Evolutionary conservation across 2,329 filamentous ascomycete genomes (phyloP), one percentile per base, ranked within the genome.

Genomic region (Bipolaris bicolor): DNA sequence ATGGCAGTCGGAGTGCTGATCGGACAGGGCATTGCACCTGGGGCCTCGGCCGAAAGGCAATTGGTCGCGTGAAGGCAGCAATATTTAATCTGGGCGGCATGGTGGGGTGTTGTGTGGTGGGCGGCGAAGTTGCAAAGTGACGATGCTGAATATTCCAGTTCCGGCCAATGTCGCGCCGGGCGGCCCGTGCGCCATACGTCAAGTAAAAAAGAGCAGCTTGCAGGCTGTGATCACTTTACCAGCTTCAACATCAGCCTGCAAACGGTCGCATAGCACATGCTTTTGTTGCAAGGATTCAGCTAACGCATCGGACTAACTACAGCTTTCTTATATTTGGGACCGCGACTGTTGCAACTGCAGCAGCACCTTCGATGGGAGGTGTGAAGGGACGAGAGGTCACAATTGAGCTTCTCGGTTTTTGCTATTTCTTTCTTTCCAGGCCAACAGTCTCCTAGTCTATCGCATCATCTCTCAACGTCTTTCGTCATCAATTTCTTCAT

Each of bases 11-110:
- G 16, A 61, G 53, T 15, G 61, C 54, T 22, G 70, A 57, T 37
- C 69, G 67, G 18, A 61, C 57, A 46, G 64, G 64, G 67, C 70
- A 77, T 71, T 71, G 68, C 7, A 63, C 24, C 37, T 67, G 62
- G 3, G 67, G 60, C 60, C 62, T 71, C 1, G 73, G 64, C 22
- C 74, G 63, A 53, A 72, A 71, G 7, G 72, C 66, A 51, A 78
- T 74, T 53, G 70, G 60, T 53, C 73, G 64, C 49, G 73, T 52
- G 29, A 76, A 59, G 1, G 65, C 56, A 39, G 72, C 61, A 48
- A 76, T 26, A 43, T 69, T 76, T 49, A 77, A 64, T 72, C 74
- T 71, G 50, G 76, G 76, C 58, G 76, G 73, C 76, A 78, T 78
- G 16, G 51, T 69, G 64, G 39, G 40, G 58, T 61, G 63, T 60